Evolutionary conservation across 129 eudicot genomes (phyloP), one percentile per base, ranked within the genome.

Genomic region (Centaurea solstitialis): DNA sequence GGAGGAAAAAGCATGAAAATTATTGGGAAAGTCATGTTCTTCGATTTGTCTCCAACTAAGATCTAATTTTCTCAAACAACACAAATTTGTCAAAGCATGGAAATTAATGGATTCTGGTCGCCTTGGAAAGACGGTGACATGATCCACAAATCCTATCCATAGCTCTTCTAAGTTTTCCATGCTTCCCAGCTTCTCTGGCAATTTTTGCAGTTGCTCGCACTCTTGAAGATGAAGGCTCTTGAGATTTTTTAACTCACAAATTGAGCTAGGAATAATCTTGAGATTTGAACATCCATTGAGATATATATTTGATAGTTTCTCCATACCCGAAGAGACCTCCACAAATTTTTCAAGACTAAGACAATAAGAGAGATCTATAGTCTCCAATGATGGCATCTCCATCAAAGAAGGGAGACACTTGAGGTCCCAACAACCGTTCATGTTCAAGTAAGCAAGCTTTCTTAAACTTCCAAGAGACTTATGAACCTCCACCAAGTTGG

Each of bases 301-400:
- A 70, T 35, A 33, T 70, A 70, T 70, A 3, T 37, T 20, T 37
- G 74, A 70, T 70, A 70, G 50, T 70, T 70, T 70, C 15, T 15
- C 7, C 74, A 70, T 37, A 70, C 15, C 9, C 6, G 22, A 57
- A 57, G 65, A 57, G 65, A 57, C 6, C 65, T 57, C 65, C n/a
- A 8, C 22, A 9, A 57, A 57, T 5, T 1, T 57, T 57, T 57
- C 65, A n/a, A 67, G 72, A 0, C 4, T 28, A 1, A 0, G 12
- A 7, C 72, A 67, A 13, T 0, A 2, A 4, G 72, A 67, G 72
- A 67, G 72, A 23, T 2, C 3, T 2, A 67, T 33, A 67, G 72
- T 67, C 72, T 67, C 72, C 72, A 67, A 28, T 13, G 37, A 67
- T 67, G 9, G 35, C 72, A 67, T 67, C 72, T 67, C 35, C 9